Evolutionary conservation across 306 rosid species (phyloP).

Genomic region (Arachis hypogaea): DNA sequence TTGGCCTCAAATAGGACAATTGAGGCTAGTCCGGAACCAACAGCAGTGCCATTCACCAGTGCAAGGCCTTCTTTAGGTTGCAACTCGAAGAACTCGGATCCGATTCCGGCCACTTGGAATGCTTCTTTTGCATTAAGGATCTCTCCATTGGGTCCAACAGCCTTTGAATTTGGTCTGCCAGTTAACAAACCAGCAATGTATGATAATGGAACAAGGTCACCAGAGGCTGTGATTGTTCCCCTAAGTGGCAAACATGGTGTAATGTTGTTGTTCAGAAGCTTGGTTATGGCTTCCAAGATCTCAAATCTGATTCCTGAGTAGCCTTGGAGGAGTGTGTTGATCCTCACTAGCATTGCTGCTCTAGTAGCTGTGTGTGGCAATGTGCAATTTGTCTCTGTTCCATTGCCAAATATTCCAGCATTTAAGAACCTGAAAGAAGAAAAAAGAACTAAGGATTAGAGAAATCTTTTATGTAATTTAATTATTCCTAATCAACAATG

Average conservation of each 20-base stretch:
- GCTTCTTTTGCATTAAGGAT: conserved; percentile 64
- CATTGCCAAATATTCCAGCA: conserved; percentile 83
- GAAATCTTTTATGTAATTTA: neutral
- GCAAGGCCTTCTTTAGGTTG: conserved; percentile 97
- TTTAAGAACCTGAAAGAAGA: conserved; percentile 68
- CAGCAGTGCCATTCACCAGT: conserved; percentile 90
- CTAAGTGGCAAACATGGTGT: conserved; percentile 87
- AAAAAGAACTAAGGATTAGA: neutral
- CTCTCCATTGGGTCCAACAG: conserved; percentile 70
- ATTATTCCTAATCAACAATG: neutral
- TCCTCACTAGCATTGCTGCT: conserved; percentile 85
- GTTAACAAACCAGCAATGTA: conserved; percentile 86
- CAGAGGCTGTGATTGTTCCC: conserved; percentile 83
- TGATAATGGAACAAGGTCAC: conserved; percentile 88
- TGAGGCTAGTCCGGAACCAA: conserved; percentile 90
- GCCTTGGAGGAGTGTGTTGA: conserved; percentile 93
- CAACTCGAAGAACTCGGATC: conserved; percentile 73
- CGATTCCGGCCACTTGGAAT: conserved; percentile 56
- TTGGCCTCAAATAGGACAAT: conserved; percentile 85
- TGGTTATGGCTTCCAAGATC: conserved; percentile 78
- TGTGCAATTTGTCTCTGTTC: conserved; percentile 67
- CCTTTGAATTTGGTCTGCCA: conserved; percentile 78
- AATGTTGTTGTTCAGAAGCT: conserved; percentile 67
- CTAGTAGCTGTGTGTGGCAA: conserved; percentile 78
- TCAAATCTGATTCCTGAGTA: conserved; percentile 92